Conservation (phyloP, 1,284 basidiomycete species). For the Xanthoconium separans region DNA sequence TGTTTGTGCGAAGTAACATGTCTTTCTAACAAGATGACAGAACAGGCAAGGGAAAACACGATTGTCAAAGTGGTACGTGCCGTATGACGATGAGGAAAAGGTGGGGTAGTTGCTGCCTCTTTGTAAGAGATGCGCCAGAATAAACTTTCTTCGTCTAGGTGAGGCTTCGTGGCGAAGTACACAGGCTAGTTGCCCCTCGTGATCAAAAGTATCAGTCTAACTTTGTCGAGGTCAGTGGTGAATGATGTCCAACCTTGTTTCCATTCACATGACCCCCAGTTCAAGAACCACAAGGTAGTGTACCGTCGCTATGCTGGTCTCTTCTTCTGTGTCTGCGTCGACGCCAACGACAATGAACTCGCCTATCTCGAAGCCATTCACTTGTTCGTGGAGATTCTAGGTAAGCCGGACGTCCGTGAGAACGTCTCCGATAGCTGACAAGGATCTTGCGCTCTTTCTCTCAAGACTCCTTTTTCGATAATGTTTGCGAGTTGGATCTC, state of each 20-base stretch:
- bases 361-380: constrained; percentile 98
- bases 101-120: constrained; percentile 39
- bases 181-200: constrained; percentile 91
- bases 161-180: constrained; percentile 91
- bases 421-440: constrained; percentile 2
- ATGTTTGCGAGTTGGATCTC: constrained; percentile 95
- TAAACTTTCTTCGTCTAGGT: constrained; percentile 49
- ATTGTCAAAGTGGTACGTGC: constrained; percentile 96
- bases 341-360: constrained; percentile 97
- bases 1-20: not conserved
- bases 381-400: constrained; percentile 97
- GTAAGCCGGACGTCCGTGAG: constrained; percentile 45
- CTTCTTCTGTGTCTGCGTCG: constrained; percentile 97
- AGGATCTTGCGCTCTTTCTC: not conserved
- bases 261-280: constrained; percentile 48
- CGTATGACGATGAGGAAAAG: constrained; percentile 96
- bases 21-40: constrained; percentile 40
- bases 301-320: constrained; percentile 96
- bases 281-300: constrained; percentile 93
- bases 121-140: constrained; percentile 1
- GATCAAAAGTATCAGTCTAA: constrained; percentile 99
- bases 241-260: not conserved
- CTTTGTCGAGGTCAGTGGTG: constrained; percentile 85
- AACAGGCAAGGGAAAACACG: constrained; percentile 98
- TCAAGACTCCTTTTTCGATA: constrained; percentile 96